A percentile compares a stretch with the other conserved stretches of the same genome.
Evolutionary conservation across 495 filamentous ascomycete genomes (phyloP).

Genomic region (Aspergillus nidulans): DNA sequence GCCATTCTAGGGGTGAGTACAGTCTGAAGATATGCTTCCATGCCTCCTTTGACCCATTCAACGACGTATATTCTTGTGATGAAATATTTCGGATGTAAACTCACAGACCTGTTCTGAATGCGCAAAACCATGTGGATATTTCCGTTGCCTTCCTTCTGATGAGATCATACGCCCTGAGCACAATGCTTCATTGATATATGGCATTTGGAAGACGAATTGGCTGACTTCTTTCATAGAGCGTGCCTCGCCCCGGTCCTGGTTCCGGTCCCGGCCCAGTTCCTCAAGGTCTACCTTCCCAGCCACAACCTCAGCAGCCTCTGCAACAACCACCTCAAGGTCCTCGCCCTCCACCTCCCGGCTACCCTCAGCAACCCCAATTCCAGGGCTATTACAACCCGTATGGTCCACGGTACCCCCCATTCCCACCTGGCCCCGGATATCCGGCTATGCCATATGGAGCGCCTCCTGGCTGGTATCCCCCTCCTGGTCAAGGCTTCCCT

Average conservation of each 20-base stretch:
- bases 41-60: neutral
- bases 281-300: conserved; percentile 36
- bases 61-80: conserved; percentile 53
- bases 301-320: conserved; percentile 20
- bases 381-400: conserved; percentile 49
- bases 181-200: neutral
- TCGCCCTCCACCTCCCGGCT: conserved; percentile 42
- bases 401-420: conserved; percentile 56
- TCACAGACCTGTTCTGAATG: conserved; percentile 64
- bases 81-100: conserved; percentile 50
- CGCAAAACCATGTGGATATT: conserved; percentile 92
- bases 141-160: conserved; percentile 99
- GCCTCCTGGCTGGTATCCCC: conserved; percentile 74
- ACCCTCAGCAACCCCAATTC: conserved; percentile 49
- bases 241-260: conserved; percentile 30
- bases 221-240: conserved; percentile 26
- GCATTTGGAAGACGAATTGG: neutral
- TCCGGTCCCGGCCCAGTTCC: conserved; percentile 25
- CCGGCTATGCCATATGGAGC: conserved; percentile 59
- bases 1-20: conserved; percentile 93
- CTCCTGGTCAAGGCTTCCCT: conserved; percentile 74
- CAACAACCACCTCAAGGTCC: conserved; percentile 40
- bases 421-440: conserved; percentile 58
- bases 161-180: conserved; percentile 24
- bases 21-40: neutral